Conservation (phyloP, 2,329 filamentous ascomycete genomes). For the Alternaria arborescens region DNA sequence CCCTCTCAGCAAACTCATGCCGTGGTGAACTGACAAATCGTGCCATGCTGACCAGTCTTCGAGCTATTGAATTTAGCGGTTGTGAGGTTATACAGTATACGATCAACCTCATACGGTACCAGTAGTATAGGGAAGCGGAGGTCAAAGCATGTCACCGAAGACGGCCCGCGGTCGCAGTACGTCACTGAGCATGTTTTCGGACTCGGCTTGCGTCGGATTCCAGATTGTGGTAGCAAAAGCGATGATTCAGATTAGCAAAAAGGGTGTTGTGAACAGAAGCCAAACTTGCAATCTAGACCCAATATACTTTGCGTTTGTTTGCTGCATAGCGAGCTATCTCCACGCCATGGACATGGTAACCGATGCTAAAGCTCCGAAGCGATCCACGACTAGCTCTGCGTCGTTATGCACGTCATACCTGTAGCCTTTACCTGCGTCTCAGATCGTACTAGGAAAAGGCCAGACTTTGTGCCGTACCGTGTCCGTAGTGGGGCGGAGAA, state of each 20-base stretch:
- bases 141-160: conserved; percentile 1
- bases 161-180: neutral
- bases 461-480: conserved; percentile 3
- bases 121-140: conserved; percentile 5
- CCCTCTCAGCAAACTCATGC: neutral
- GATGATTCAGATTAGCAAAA: neutral
- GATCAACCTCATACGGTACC: neutral
- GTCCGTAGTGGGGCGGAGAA: conserved; percentile 7
- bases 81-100: neutral
- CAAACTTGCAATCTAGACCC: conserved; percentile 2
- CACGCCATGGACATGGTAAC: conserved; percentile 5
- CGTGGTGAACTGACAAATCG: neutral
- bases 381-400: conserved; percentile 15
- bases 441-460: conserved; percentile 8
- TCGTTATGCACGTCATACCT: conserved; percentile 24
- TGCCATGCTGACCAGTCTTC: neutral
- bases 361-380: conserved; percentile 15
- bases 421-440: conserved; percentile 17
- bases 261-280: neutral
- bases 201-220: neutral
- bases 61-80: neutral
- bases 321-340: conserved; percentile 4
- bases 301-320: neutral
- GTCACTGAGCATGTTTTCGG: neutral
- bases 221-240: neutral